Conservation (phyloP, 768 basidiomycete species). For the Inosperma sp. region DNA sequence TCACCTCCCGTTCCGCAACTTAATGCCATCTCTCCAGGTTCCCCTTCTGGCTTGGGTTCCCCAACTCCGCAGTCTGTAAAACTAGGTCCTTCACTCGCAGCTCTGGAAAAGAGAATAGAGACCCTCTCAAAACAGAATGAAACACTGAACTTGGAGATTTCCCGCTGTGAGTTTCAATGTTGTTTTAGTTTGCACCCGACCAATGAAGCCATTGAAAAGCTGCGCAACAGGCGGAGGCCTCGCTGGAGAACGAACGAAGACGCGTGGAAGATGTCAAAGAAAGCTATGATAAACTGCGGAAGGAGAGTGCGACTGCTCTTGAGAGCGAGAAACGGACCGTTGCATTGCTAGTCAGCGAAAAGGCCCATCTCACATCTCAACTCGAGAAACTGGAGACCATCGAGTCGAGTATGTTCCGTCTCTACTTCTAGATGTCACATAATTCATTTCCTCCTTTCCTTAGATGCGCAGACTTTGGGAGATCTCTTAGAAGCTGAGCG, state of each 20-base stretch:
- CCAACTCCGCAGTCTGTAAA: slow-evolving; percentile 21
- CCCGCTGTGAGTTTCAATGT: slow-evolving; percentile 3
- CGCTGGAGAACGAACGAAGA: slow-evolving; percentile 32
- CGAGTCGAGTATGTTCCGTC: slow-evolving; percentile 51
- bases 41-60: slow-evolving; percentile 19
- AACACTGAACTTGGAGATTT: slow-evolving; percentile 16
- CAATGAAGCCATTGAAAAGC: slow-evolving; percentile 22
- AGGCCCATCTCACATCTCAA: slow-evolving; percentile 54
- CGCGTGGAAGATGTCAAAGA: slow-evolving; percentile 28
- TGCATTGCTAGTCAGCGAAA: slow-evolving; percentile 70
- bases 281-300: slow-evolving; percentile 27
- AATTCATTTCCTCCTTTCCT: not conserved
- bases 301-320: slow-evolving; percentile 31
- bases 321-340: slow-evolving; percentile 71
- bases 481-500: slow-evolving; percentile 41
- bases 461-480: slow-evolving; percentile 45
- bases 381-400: slow-evolving; percentile 53
- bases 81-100: slow-evolving; percentile 15
- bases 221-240: slow-evolving; percentile 29
- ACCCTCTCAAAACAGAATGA: slow-evolving; percentile 23
- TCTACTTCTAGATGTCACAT: not conserved
- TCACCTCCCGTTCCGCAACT: slow-evolving; percentile 32
- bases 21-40: slow-evolving; percentile 15
- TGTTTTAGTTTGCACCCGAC: slow-evolving; percentile 14
- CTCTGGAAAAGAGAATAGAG: slow-evolving; percentile 18